Base-by-base conservation (phyloP, 2,329 filamentous ascomycete genomes). In the Pseudopyrenochaeta lycopersici region DNA sequence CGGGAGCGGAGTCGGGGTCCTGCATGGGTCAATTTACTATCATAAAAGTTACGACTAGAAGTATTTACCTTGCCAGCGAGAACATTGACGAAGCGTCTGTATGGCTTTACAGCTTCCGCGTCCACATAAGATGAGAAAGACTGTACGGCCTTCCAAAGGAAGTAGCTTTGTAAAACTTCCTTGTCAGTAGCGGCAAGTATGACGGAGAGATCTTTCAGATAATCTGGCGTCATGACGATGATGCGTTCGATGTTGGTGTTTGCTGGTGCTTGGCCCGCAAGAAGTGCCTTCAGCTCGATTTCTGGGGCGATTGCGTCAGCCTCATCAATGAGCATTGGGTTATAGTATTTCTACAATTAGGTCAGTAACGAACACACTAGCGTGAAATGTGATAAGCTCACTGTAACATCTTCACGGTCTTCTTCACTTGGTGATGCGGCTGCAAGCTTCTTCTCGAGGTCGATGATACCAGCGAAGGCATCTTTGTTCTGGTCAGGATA, bases 121-220 rank as follows among this genome's bases (percentile, higher is more conserved):
- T 90, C 84, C 23, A 91, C 78, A 21, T 78, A 80, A 2, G 72
- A 65, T 18, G 80, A 77, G 64, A 85, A 85, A 1, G 76, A 69
- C 43, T 85, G 78, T 11, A 90, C 81, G 12, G 84, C 73, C 62
- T 88, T 88, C 87, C 88, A 89, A 20, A 85, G 71, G 54, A 90
- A 80, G 65, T 87, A 90, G n/a, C 80, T 78, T 56, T 86, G 81
- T 2, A 91, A 67, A 0, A 84, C 81, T 36, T 87, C 82, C 44
- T 80, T 78, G 0, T 83, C 72, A 1, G 85, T 85, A 2, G 81
- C 73, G 1, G 79, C 72, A 17, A 91, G 63, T 32, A 89, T 83
- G 1, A 76, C 67, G 5, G 85, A 83, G 1, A 90, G 68, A 7
- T 84, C 82, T 45, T 83, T 79, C 63, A 89, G 77, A 62, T 89